These are phyloP conservation scores for Sanghuangporus weigelae DNA, from an alignment of 1,284 basidiomycete species.

Conservation along the genomic window DNA sequence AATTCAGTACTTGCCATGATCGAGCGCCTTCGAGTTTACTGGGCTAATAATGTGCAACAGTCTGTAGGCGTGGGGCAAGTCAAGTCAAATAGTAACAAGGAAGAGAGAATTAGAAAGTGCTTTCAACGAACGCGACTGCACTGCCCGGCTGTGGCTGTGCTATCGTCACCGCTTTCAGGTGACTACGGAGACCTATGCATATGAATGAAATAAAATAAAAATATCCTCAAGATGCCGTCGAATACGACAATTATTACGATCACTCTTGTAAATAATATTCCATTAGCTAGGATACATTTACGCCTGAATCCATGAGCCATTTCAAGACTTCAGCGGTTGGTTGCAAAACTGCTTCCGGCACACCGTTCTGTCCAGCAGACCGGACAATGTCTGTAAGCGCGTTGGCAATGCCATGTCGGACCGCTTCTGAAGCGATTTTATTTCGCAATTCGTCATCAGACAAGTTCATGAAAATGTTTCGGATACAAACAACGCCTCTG, in stretches of 20 bases:
- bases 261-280: background rate
- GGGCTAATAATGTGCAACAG: background rate
- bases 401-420: conserved; percentile 42
- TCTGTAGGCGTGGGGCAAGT: background rate
- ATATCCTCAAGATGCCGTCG: background rate
- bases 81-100: background rate
- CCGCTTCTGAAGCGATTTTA: conserved; percentile 43
- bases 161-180: background rate
- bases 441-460: conserved; percentile 33
- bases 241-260: too few species aligned
- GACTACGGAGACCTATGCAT: background rate
- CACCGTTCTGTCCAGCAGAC: conserved; percentile 18
- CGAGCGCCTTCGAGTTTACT: background rate
- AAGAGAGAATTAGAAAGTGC: background rate
- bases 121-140: background rate
- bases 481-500: conserved; percentile 67
- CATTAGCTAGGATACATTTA: conserved; percentile 31
- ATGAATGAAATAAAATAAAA: background rate
- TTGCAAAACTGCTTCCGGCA: conserved; percentile 31
- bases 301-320: conserved; percentile 22
- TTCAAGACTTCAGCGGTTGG: conserved; percentile 42
- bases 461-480: conserved; percentile 54
- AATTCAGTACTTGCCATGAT: background rate
- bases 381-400: conserved; percentile 44
- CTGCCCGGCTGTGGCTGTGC: background rate